A percentile compares a stretch with the other conserved stretches of the same genome.
phyloP scores from a whole-genome alignment of 495 filamentous ascomycete species.

The Pyrenopolyporus hunteri region DNA sequence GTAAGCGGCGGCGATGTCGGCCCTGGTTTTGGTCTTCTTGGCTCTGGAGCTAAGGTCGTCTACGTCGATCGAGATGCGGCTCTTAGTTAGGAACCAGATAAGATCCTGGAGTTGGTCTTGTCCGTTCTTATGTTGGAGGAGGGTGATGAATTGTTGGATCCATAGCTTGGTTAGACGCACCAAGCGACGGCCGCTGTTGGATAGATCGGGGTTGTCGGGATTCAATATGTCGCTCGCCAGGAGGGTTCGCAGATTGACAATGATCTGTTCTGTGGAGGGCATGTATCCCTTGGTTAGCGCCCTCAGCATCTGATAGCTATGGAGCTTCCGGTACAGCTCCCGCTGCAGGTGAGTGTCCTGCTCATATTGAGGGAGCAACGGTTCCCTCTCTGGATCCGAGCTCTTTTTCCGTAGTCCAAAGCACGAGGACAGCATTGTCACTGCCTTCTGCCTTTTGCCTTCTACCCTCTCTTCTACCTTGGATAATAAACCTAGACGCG shows the following conservation, averaged over 20 bases:
- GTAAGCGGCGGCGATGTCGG: conserved; percentile 82
- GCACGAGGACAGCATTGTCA: conserved; percentile 43
- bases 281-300: conserved; percentile 87
- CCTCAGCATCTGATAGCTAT: conserved; percentile 88
- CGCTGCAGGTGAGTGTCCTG: conserved; percentile 82
- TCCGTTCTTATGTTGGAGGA: conserved; percentile 80
- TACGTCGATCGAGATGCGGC: conserved; percentile 71
- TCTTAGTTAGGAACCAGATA: conserved; percentile 81
- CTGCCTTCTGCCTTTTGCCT: too few relatives aligned
- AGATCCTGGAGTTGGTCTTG: conserved; percentile 91
- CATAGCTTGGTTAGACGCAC: conserved; percentile 73
- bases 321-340: conserved; percentile 80
- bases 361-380: conserved; percentile 82
- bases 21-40: conserved; percentile 68
- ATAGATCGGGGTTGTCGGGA: conserved; percentile 75
- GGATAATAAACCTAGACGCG: conserved; percentile 7
- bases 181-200: conserved; percentile 74
- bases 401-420: conserved; percentile 46
- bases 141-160: conserved; percentile 75
- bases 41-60: conserved; percentile 68
- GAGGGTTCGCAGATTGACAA: conserved; percentile 80
- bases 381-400: conserved; percentile 64
- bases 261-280: conserved; percentile 86
- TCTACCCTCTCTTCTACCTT: too few relatives aligned
- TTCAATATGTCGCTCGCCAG: conserved; percentile 80